Evolutionary conservation across 73 alveolate species (phyloP).

Genomic region (Paramecium sonneborni): DNA sequence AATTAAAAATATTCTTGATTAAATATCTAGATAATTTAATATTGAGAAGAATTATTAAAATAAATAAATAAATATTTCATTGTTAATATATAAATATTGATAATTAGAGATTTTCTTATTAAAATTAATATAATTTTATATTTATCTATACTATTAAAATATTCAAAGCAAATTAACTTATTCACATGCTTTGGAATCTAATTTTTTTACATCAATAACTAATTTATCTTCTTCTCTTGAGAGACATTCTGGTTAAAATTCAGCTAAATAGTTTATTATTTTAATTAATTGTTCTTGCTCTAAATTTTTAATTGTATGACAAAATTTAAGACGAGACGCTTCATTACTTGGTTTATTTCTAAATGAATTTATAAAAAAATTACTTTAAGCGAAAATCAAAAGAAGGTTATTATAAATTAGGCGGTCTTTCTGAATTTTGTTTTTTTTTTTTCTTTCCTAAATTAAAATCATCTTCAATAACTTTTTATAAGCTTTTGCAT

Average conservation of each 20-base stretch:
- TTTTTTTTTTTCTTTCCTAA: background rate
- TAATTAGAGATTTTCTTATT: no score
- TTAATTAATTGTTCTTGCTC: slow-evolving; percentile 8
- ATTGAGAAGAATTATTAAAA: no score
- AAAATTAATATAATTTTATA: no score
- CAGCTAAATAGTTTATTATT: background rate
- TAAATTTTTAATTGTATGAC: background rate
- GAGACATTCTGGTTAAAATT: background rate
- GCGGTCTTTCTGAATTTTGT: background rate
- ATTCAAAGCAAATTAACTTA: background rate
- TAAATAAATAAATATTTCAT: no score
- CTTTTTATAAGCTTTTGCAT: slow-evolving; percentile 10
- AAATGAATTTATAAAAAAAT: background rate
- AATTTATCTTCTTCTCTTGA: slow-evolving; percentile 1
- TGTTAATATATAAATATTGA: no score
- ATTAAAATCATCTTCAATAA: background rate
- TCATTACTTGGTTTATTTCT: slow-evolving; percentile 20
- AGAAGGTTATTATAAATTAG: background rate
- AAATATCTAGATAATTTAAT: no score
- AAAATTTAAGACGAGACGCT: background rate
- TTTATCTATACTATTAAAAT: no score
- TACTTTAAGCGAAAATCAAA: slow-evolving; percentile 6
- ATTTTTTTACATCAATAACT: background rate
- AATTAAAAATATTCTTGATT: no score
- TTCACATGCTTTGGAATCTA: slow-evolving; percentile 29